phyloP scores from a whole-genome alignment of 2,329 filamentous ascomycete genomes.

The Aspergillus latus region DNA sequence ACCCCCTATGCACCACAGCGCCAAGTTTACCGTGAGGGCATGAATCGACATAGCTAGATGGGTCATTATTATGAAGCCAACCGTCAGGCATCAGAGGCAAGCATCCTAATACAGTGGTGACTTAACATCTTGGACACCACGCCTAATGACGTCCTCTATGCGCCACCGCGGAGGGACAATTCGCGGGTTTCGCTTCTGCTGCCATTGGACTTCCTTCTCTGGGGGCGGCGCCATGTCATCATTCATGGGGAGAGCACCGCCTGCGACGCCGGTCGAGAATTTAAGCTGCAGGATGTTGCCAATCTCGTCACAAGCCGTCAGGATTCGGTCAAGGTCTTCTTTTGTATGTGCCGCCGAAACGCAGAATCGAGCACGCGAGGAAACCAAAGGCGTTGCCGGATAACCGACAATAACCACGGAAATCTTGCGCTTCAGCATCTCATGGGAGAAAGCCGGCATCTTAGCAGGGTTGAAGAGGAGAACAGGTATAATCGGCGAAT shows the following conservation, averaged over 20 bases:
- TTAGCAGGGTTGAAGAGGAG: conserved; percentile 98
- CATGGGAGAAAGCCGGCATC: conserved; percentile 96
- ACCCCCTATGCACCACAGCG: conserved; percentile 15
- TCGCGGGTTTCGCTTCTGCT: conserved; percentile 51
- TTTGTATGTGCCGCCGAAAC: conserved; percentile 96
- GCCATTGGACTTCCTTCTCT: conserved; percentile 70
- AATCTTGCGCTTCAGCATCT: conserved; percentile 97
- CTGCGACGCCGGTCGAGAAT: conserved; percentile 93
- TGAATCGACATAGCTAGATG: conserved; percentile 11
- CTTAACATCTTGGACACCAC: conserved; percentile 75
- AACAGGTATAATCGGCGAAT: conserved; percentile 93
- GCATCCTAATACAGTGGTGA: conserved; percentile 61
- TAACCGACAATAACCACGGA: conserved; percentile 97
- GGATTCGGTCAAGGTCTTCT: conserved; percentile 88
- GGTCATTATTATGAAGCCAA: conserved; percentile 9
- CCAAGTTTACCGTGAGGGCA: conserved; percentile 10
- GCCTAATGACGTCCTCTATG: conserved; percentile 70
- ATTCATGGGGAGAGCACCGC: conserved; percentile 74
- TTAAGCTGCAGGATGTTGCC: conserved; percentile 91
- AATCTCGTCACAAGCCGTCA: conserved; percentile 87
- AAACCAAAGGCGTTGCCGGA: conserved; percentile 91
- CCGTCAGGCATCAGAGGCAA: not conserved
- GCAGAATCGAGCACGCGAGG: conserved; percentile 92
- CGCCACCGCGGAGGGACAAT: conserved; percentile 73
- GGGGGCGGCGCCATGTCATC: conserved; percentile 62